Conservation (phyloP, 805 yeast genomes). For the Komagataella pseudopastoris region DNA sequence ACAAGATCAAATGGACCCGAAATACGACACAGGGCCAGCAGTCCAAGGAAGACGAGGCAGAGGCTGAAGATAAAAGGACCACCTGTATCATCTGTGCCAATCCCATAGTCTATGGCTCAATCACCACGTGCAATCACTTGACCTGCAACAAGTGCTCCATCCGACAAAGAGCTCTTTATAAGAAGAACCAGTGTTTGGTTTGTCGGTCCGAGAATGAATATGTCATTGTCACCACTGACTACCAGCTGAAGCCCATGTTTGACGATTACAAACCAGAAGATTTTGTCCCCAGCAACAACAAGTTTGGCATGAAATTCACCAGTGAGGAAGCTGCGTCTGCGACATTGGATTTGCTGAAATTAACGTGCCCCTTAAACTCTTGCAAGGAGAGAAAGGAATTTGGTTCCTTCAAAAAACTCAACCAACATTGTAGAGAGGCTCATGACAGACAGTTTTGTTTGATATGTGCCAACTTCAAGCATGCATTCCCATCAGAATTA, state of each 20-base stretch:
- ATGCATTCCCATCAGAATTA: conserved; percentile 65
- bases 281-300: conserved; percentile 23
- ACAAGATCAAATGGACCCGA: background rate
- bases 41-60: background rate
- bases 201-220: conserved; percentile 62
- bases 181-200: conserved; percentile 62
- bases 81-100: conserved; percentile 65
- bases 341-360: conserved; percentile 37
- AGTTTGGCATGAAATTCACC: conserved; percentile 48
- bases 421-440: conserved; percentile 46
- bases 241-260: conserved; percentile 22
- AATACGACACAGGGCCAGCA: background rate
- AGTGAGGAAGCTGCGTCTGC: conserved; percentile 29
- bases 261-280: conserved; percentile 20
- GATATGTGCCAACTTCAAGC: conserved; percentile 66
- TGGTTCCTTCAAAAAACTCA: conserved; percentile 42
- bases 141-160: conserved; percentile 77
- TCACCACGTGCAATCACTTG: conserved; percentile 74
- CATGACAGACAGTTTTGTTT: conserved; percentile 62
- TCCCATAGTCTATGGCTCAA: conserved; percentile 43
- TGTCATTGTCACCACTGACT: conserved; percentile 36
- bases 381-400: conserved; percentile 15
- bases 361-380: conserved; percentile 34
- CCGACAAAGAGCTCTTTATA: conserved; percentile 70
- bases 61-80: background rate